Evolutionary conservation across 2,329 filamentous ascomycete species (phyloP).

Genomic region (Cryphonectria radicalis): DNA sequence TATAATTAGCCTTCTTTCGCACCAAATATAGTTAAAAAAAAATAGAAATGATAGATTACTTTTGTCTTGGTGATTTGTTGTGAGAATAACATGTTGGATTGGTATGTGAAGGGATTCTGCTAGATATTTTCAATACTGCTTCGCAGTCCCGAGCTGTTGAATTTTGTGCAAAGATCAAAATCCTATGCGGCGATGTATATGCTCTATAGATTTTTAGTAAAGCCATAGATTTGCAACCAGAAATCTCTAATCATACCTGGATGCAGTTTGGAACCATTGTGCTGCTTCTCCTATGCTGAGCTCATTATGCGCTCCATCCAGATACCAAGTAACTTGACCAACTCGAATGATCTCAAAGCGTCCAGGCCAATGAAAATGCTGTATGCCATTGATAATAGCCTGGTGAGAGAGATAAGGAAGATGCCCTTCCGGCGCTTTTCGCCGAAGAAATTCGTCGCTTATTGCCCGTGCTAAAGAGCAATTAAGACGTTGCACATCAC

Average conservation of each 20-base stretch:
- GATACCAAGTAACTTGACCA: conserved; percentile 39
- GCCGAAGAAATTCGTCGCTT: conserved; percentile 34
- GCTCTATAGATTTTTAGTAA: neutral
- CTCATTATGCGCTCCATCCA: conserved; percentile 49
- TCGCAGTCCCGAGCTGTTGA: neutral
- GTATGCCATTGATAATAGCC: conserved; percentile 36
- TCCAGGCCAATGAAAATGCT: conserved; percentile 39
- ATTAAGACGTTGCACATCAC: conserved; percentile 39
- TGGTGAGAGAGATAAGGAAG: conserved; percentile 2
- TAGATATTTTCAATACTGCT: neutral
- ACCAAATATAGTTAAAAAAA: too few relatives aligned
- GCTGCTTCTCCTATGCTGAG: conserved; percentile 44
- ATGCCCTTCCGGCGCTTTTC: conserved; percentile 30
- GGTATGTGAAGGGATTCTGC: neutral
- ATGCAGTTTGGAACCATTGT: conserved; percentile 41
- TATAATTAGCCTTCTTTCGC: neutral
- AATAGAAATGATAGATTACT: too few relatives aligned
- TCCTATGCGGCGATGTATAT: neutral
- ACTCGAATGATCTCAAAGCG: conserved; percentile 40
- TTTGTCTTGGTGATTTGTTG: neutral
- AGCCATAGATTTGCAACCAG: too few relatives aligned
- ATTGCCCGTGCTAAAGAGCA: conserved; percentile 40
- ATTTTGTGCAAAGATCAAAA: neutral
- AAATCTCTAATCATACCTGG: too few relatives aligned
- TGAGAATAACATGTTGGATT: neutral